A percentile compares a stretch with the other conserved stretches of the same genome.
Evolutionary conservation across 2,329 filamentous ascomycete genomes (phyloP).

Genomic region (Cladosporium sp.): DNA sequence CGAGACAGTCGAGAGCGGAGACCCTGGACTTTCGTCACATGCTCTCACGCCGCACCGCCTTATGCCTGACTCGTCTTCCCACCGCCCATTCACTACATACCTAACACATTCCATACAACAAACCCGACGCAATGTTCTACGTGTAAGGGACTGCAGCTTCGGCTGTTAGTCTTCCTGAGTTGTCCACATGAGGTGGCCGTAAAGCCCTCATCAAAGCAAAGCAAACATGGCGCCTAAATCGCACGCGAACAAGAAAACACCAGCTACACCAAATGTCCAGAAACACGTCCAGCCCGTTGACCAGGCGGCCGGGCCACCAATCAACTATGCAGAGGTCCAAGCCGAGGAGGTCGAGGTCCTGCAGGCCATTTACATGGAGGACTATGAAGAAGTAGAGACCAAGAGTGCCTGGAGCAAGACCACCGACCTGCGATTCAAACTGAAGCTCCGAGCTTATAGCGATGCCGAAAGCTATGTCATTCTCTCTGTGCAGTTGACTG

Average conservation of each 20-base stretch:
- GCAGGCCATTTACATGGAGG: constrained; percentile 84
- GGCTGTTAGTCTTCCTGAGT: constrained; percentile 43
- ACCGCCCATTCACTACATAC: constrained; percentile 20
- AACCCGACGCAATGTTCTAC: constrained; percentile 34
- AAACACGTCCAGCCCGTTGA: constrained; percentile 18
- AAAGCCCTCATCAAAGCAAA: constrained; percentile 15
- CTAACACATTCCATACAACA: not conserved
- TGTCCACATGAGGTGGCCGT: constrained; percentile 22
- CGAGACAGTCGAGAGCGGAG: not conserved
- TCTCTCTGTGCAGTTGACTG: constrained; percentile 77
- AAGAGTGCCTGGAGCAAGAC: constrained; percentile 85
- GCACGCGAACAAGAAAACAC: constrained; percentile 37
- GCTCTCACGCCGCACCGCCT: constrained; percentile 1
- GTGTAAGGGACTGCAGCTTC: constrained; percentile 46
- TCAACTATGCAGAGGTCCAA: constrained; percentile 80
- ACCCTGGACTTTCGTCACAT: constrained; percentile 7
- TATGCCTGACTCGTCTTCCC: constrained; percentile 21
- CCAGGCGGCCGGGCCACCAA: constrained; percentile 36
- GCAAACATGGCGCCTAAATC: constrained; percentile 50
- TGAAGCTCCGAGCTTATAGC: constrained; percentile 71
- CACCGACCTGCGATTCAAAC: constrained; percentile 75
- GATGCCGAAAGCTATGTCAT: constrained; percentile 70
- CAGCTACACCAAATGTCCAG: constrained; percentile 22
- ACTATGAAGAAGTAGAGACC: constrained; percentile 73
- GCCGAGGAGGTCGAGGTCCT: constrained; percentile 84